Evolutionary conservation across 2,329 filamentous ascomycete genomes (phyloP).

Genomic region (Zymoseptoria ardabiliae): DNA sequence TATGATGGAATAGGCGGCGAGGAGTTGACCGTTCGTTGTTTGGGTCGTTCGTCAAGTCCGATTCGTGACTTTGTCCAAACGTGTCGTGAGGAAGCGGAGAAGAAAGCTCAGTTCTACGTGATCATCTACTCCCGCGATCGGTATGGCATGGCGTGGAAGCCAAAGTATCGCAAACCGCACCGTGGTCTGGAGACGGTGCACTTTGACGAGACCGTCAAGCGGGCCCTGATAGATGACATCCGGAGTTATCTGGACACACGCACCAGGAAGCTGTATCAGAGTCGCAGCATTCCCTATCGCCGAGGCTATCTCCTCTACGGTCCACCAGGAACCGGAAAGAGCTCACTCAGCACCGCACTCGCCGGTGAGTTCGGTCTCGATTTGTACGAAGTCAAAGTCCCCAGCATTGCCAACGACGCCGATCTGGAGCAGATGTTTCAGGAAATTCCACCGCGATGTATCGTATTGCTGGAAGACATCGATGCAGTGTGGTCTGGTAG

Average conservation of each 20-base stretch:
- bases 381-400: slow-evolving; percentile 33
- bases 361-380: slow-evolving; percentile 37
- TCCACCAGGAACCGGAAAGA: slow-evolving; percentile 37
- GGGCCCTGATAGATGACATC: slow-evolving; percentile 58
- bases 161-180: slow-evolving; percentile 45
- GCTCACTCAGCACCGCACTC: slow-evolving; percentile 28
- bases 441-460: slow-evolving; percentile 34
- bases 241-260: slow-evolving; percentile 66
- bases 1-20: slow-evolving; percentile 22
- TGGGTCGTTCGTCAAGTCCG: slow-evolving; percentile 39
- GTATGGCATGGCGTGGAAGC: slow-evolving; percentile 29
- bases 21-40: slow-evolving; percentile 33
- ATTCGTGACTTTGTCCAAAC: slow-evolving; percentile 38
- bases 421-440: slow-evolving; percentile 43
- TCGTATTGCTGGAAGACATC: slow-evolving; percentile 39
- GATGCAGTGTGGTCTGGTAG: slow-evolving; percentile 30
- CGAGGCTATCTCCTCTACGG: slow-evolving; percentile 74
- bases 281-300: slow-evolving; percentile 75
- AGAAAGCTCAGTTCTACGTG: slow-evolving; percentile 35
- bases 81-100: slow-evolving; percentile 33
- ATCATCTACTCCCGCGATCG: slow-evolving; percentile 33
- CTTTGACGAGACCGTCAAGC: slow-evolving; percentile 58
- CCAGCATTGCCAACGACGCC: slow-evolving; percentile 49
- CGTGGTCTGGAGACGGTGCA: slow-evolving; percentile 66
- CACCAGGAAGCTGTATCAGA: slow-evolving; percentile 68